phyloP scores from a whole-genome alignment of 768 basidiomycete species.

The Phylloporus arenicola region DNA sequence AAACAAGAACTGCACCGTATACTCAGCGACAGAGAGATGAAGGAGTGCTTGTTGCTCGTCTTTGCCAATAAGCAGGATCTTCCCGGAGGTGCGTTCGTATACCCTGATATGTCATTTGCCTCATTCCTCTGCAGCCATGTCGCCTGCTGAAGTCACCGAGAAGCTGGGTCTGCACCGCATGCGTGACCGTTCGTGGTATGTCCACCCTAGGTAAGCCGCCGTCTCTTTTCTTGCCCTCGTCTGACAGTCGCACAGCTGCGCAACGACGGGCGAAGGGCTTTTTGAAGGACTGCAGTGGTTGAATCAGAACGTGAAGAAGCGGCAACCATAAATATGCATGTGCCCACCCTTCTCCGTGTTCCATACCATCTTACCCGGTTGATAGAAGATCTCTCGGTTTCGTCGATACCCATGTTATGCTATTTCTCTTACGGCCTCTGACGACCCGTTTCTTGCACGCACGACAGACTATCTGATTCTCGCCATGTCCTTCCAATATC shows the following conservation, averaged over 20 bases:
- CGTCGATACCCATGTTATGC: slow-evolving; percentile 32
- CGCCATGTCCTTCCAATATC: slow-evolving; percentile 21
- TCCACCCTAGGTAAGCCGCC: slow-evolving; percentile 82
- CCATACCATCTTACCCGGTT: slow-evolving; percentile 21
- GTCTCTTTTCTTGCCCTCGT: background rate
- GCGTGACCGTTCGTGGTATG: slow-evolving; percentile 98
- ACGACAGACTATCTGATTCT: slow-evolving; percentile 34
- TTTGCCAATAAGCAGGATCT: slow-evolving; percentile 99
- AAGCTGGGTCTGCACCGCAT: slow-evolving; percentile 92
- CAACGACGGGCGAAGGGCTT: slow-evolving; percentile 92
- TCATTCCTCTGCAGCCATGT: slow-evolving; percentile 63
- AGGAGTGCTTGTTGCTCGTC: slow-evolving; percentile 93
- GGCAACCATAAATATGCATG: slow-evolving; percentile 53
- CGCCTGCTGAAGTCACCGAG: slow-evolving; percentile 98
- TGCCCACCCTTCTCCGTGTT: slow-evolving; percentile 14
- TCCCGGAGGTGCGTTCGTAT: slow-evolving; percentile 69
- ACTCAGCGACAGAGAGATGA: slow-evolving; percentile 96
- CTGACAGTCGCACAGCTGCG: slow-evolving; percentile 57
- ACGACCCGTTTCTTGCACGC: slow-evolving; percentile 30
- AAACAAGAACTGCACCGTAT: slow-evolving; percentile 94
- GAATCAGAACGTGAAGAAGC: slow-evolving; percentile 95
- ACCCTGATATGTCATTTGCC: background rate
- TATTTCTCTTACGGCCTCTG: slow-evolving; percentile 32
- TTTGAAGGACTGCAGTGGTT: slow-evolving; percentile 98
- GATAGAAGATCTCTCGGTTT: slow-evolving; percentile 17